Base-by-base conservation (phyloP, 2,329 filamentous ascomycete species). In the Trematosphaeria pertusa region DNA sequence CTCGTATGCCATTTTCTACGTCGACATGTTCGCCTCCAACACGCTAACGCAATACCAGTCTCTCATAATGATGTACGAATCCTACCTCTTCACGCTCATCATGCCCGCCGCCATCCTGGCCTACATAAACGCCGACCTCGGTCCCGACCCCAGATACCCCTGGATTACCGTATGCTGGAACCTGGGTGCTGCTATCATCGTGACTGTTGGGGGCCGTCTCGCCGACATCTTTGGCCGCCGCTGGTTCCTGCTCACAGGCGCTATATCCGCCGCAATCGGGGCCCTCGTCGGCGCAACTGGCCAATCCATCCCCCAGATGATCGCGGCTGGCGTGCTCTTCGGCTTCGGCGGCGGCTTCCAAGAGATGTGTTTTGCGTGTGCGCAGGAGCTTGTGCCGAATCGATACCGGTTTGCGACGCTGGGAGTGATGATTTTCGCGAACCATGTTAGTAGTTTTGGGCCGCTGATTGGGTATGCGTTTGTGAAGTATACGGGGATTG, bases 71-170 rank as follows among this genome's bases (percentile, higher is more conserved):
- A 46, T 50, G 42, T 50, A 46, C 37, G 42, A 50, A 50, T 64
- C 66, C 26, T 71, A 70, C 50, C 62, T 72, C 32, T 65, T 71
- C 52, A 68, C 64, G n/a, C 58, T 71, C 38, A 58, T 71, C 34
- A 71, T 71, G 40, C 69, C 69, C 7, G 61, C 67, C 10, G 62
- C 67, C 3, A 63, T 67, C 4, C 61, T 71, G 5, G 57, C 61
- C 41, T 67, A 64, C 46, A 68, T 72, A 50, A 70, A 72, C 40
- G 62, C 67, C 10, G 65, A 69, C 17, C 59, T 72, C 8, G 69
- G 69, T 2, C 68, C 69, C 2, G 64, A 68, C 35, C 59, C 67
- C 2, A 67, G 62, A 37, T 69, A 66, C 11, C 62, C 64, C 7
- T 73, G 70, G 70, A 73, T 73, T 20, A 69, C 68, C 2, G n/a